Conservation (phyloP, 768 basidiomycete genomes). For the Sarcodon sp. region DNA sequence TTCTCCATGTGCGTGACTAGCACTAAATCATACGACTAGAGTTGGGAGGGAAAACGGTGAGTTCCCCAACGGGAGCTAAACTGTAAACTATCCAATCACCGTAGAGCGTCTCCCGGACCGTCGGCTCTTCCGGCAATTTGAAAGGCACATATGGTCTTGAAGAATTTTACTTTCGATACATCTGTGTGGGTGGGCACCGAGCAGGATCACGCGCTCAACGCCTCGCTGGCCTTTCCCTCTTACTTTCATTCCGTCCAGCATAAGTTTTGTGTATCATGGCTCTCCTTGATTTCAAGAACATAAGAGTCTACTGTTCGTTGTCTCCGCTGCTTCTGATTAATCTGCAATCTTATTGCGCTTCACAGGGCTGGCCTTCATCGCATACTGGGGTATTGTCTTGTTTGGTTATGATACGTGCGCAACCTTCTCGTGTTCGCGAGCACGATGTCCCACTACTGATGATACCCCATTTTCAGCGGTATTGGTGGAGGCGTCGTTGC, state of each 20-base stretch:
- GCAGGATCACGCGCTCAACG: too few relatives aligned
- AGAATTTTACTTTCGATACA: too few relatives aligned
- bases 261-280: not conserved
- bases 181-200: too few relatives aligned
- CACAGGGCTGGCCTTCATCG: slow-evolving; percentile 59
- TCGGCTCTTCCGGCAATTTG: too few relatives aligned
- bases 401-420: slow-evolving; percentile 73
- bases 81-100: too few relatives aligned
- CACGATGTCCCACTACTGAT: slow-evolving; percentile 15
- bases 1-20: too few relatives aligned
- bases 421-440: not conserved
- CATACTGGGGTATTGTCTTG: slow-evolving; percentile 70
- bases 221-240: not conserved
- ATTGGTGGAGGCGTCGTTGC: slow-evolving; percentile 59
- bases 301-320: slow-evolving; percentile 8
- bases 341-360: not conserved
- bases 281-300: slow-evolving; percentile 4
- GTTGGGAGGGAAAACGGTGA: too few relatives aligned
- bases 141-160: too few relatives aligned
- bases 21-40: too few relatives aligned
- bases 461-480: slow-evolving; percentile 26
- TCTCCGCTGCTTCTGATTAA: not conserved
- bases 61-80: too few relatives aligned
- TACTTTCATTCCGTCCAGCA: too few relatives aligned
- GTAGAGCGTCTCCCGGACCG: too few relatives aligned